Conservation (phyloP, 306 rosid genomes). For the Quercus gilva region DNA sequence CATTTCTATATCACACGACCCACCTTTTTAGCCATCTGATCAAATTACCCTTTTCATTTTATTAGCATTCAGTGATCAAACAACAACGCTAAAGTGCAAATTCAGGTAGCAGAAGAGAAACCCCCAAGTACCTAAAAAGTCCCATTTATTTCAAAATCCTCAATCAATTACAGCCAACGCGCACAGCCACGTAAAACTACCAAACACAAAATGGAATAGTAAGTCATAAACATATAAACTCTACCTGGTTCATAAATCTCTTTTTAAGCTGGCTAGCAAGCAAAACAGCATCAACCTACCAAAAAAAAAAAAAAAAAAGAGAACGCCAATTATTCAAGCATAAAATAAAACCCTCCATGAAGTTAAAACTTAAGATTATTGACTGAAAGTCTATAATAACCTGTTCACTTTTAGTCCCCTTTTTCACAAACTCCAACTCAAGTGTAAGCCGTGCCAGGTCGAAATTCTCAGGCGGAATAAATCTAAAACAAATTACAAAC, state of each 20-base stretch:
- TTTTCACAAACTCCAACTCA: slow-evolving; percentile 84
- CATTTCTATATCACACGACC: too few species aligned
- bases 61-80: neutral
- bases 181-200: neutral
- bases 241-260: slow-evolving; percentile 74
- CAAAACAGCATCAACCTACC: slow-evolving; percentile 48
- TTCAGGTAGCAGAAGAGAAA: neutral
- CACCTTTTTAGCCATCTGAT: neutral
- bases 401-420: slow-evolving; percentile 77
- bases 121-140: neutral
- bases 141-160: neutral
- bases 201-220: neutral
- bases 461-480: slow-evolving; percentile 76
- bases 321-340: neutral
- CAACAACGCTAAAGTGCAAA: neutral
- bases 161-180: neutral
- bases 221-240: neutral
- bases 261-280: slow-evolving; percentile 66
- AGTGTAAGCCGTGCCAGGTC: slow-evolving; percentile 65
- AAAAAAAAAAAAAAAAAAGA: slow-evolving; percentile 10
- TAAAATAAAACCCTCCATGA: neutral
- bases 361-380: neutral
- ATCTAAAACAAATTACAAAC: slow-evolving; percentile 40
- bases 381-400: slow-evolving; percentile 26
- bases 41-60: neutral